A percentile compares a stretch with the other conserved stretches of the same genome.
Conservation (phyloP, 2,329 filamentous ascomycete species). For the Bipolaris victoriae region DNA sequence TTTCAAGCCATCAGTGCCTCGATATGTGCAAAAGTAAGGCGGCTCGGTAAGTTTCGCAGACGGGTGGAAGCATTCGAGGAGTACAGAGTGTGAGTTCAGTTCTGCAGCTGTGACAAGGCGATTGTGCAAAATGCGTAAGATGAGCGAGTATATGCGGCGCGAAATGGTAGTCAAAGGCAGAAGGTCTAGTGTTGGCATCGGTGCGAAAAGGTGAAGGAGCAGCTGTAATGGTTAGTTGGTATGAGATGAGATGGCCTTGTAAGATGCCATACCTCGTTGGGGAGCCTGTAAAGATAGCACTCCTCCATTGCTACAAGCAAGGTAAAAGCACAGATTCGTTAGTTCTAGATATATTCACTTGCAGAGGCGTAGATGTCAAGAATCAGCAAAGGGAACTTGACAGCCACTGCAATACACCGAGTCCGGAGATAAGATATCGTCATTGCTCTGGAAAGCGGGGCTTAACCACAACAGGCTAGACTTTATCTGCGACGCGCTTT, state of each 20-base stretch:
- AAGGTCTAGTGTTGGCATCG: conserved; percentile 51
- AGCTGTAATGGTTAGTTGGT: conserved; percentile 40
- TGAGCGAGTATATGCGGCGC: conserved; percentile 67
- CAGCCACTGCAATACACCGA: neutral
- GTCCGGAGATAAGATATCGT: conserved; percentile 39
- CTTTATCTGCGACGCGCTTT: conserved; percentile 32
- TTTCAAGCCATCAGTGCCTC: conserved; percentile 67
- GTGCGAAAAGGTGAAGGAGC: conserved; percentile 52
- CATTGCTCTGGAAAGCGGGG: conserved; percentile 26
- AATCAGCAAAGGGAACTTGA: conserved; percentile 27
- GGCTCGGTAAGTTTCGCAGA: conserved; percentile 71
- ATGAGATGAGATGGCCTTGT: neutral
- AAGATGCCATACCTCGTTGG: conserved; percentile 43
- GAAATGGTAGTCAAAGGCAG: conserved; percentile 65
- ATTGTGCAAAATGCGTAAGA: conserved; percentile 68
- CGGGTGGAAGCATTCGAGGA: conserved; percentile 81
- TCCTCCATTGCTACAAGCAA: conserved; percentile 25
- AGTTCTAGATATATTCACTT: neutral
- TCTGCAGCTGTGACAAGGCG: conserved; percentile 66
- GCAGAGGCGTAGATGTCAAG: conserved; percentile 3
- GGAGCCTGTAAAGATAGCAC: conserved; percentile 45
- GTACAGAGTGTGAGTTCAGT: conserved; percentile 67
- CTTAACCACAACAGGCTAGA: conserved; percentile 26
- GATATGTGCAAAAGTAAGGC: conserved; percentile 70
- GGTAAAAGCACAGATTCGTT: neutral